phyloP scores from a whole-genome alignment of 306 rosid genomes.

The Gastrolobium villosum region DNA sequence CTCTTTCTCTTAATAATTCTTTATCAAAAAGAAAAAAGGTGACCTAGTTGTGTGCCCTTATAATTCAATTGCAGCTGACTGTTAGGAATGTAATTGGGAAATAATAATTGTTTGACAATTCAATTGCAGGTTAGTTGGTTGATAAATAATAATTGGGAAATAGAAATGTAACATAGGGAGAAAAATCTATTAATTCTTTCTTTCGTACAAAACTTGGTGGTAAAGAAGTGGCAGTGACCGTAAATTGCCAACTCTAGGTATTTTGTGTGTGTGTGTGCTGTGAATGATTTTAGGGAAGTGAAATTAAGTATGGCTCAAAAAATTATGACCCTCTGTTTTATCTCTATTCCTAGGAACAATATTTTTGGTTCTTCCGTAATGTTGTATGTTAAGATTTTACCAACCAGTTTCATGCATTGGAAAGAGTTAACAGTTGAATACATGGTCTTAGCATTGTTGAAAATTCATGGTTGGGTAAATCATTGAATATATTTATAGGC shows the following conservation, averaged over 20 bases:
- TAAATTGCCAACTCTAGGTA: constrained; percentile 25
- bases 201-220: constrained; percentile 4
- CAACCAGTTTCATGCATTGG: constrained; percentile 23
- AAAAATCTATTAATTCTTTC: constrained; percentile 1
- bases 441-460: constrained; percentile 20
- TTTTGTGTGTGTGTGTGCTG: constrained; percentile 1
- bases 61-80: constrained; percentile 34
- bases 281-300: constrained; percentile 23
- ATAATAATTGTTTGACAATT: too few species aligned
- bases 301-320: background rate
- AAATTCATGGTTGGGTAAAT: constrained; percentile 4
- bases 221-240: background rate
- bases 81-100: background rate
- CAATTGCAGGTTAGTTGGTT: background rate
- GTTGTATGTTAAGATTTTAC: constrained; percentile 29
- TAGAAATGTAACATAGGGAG: background rate
- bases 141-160: background rate
- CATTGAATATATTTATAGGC: constrained; percentile 22
- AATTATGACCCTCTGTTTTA: constrained; percentile 4
- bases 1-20: background rate
- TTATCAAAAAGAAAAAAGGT: constrained; percentile 17
- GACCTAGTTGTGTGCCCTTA: constrained; percentile 28
- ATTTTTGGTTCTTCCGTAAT: constrained; percentile 2
- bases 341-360: constrained; percentile 29
- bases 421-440: constrained; percentile 10